These are phyloP conservation scores for Gaeumannomyces tritici DNA, from an alignment of 2,329 filamentous ascomycete genomes.

Conservation along the genomic window DNA sequence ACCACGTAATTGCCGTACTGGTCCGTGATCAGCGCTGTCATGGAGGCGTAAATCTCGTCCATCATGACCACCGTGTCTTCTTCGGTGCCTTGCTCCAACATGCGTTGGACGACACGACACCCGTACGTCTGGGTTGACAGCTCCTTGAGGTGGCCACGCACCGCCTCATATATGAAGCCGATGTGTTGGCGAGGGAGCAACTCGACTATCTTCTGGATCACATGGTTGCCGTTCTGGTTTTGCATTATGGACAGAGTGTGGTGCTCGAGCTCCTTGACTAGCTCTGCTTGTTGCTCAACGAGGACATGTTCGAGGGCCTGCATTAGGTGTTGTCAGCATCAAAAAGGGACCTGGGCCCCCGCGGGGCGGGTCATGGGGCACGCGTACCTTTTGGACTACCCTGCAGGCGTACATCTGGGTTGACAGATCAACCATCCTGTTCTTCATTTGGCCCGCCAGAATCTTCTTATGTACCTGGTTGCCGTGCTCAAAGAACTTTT, in stretches of 20 bases:
- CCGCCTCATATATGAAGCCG: conserved; percentile 74
- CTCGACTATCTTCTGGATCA: conserved; percentile 89
- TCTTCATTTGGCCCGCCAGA: conserved; percentile 78
- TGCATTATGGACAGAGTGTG: conserved; percentile 70
- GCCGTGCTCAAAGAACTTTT: conserved; percentile 90
- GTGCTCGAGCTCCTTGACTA: conserved; percentile 60
- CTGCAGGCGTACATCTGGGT: conserved; percentile 88
- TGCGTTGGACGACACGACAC: conserved; percentile 86
- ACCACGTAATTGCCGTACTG: conserved; percentile 95
- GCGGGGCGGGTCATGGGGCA: not conserved
- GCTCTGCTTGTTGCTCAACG: conserved; percentile 64
- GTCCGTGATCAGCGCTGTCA: conserved; percentile 66
- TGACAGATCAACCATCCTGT: conserved; percentile 70
- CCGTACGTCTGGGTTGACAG: conserved; percentile 76
- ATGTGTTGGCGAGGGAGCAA: conserved; percentile 69
- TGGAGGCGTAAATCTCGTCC: conserved; percentile 66
- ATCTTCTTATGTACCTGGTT: conserved; percentile 88
- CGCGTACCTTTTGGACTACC: conserved; percentile 79
- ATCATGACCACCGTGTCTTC: conserved; percentile 64
- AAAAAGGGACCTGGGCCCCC: not conserved
- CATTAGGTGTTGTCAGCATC: not conserved
- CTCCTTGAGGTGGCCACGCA: conserved; percentile 63
- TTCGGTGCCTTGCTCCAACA: conserved; percentile 73
- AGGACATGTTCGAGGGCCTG: conserved; percentile 83
- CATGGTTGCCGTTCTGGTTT: conserved; percentile 91